phyloP scores from a whole-genome alignment of 2,329 filamentous ascomycete species.

The Mollisia scopiformis region DNA sequence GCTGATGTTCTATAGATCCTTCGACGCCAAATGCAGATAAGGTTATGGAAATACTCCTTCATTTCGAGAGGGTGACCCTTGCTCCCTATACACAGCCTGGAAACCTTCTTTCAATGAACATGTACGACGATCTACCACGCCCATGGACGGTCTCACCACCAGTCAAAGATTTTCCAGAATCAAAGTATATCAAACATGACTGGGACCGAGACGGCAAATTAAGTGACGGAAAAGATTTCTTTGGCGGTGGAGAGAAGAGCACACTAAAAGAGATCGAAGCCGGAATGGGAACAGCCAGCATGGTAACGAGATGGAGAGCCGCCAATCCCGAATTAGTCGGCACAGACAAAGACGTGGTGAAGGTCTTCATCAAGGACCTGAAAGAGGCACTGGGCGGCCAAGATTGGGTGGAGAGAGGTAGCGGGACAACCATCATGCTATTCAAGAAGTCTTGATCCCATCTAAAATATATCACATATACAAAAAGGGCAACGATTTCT shows the following conservation, averaged over 20 bases:
- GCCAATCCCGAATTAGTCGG: conserved; percentile 40
- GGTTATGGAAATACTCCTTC: conserved; percentile 41
- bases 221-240: conserved; percentile 33
- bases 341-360: conserved; percentile 42
- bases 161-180: conserved; percentile 37
- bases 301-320: conserved; percentile 43
- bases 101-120: conserved; percentile 40
- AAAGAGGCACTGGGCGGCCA: conserved; percentile 18
- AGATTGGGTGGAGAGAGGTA: conserved; percentile 17
- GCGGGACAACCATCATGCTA: conserved; percentile 20
- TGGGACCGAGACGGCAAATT: conserved; percentile 40
- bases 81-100: conserved; percentile 40
- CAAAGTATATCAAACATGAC: conserved; percentile 38
- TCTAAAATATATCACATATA: background rate
- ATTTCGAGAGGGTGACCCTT: conserved; percentile 41
- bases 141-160: conserved; percentile 45
- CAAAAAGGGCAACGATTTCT: background rate
- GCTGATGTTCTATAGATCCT: conserved; percentile 30
- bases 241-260: conserved; percentile 24
- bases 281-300: conserved; percentile 39
- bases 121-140: conserved; percentile 45
- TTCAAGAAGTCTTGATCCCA: conserved; percentile 24
- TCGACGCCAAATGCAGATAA: conserved; percentile 41
- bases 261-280: conserved; percentile 29
- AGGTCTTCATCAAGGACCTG: conserved; percentile 20